Evolutionary conservation across 202 grass and related monocot genomes (phyloP), one percentile per base, ranked within the genome.

Genomic region (Digitaria exilis): DNA sequence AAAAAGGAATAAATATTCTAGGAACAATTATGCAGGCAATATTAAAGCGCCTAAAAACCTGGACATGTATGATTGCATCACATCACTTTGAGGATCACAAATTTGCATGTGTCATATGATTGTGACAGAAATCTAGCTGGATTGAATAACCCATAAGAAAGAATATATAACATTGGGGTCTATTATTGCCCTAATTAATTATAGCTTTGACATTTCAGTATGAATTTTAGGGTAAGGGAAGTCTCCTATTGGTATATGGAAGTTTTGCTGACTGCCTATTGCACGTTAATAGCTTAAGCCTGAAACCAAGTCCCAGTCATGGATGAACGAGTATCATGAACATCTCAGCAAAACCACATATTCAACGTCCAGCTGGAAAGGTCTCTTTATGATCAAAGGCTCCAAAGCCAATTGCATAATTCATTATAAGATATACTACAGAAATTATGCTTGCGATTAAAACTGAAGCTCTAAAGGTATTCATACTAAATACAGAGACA

Each of bases 41-140:
- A 79, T 30, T 18, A 65, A 58, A 85, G 39, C 10, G 59, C 19
- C 46, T 76, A 77, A 72, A 26, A 83, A 69, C 71, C 25, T 72
- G 72, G 82, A 73, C 62, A 78, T 67, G 58, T 64, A 86, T 57
- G 34, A 66, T 76, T 58, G 65, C 35, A 76, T 45, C 82, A 49
- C 3, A 18, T 67, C 58, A 86, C 60, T 72, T 32, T 78, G 29
- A 30, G 72, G 50, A 61, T 80, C 58, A 51, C 83, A 79, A 70
- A 83, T 79, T 82, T 83, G 59, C 22, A 26, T 68, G 31, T 60
- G 17, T 26, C 84, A 66, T 84, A 84, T 57, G 59, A 84, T 65
- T 42, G 31, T 82, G 83, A 82, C 19, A 73, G 79, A 46, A 79
- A 86, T 78, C 58, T 73, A 89, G 62, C 46, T 73, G 13, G 80